Percentiles rank a stretch among this genome's conserved stretches.
These are phyloP conservation scores for Lactarius indigo DNA, from an alignment of 768 basidiomycete genomes.

Conservation along the genomic window DNA sequence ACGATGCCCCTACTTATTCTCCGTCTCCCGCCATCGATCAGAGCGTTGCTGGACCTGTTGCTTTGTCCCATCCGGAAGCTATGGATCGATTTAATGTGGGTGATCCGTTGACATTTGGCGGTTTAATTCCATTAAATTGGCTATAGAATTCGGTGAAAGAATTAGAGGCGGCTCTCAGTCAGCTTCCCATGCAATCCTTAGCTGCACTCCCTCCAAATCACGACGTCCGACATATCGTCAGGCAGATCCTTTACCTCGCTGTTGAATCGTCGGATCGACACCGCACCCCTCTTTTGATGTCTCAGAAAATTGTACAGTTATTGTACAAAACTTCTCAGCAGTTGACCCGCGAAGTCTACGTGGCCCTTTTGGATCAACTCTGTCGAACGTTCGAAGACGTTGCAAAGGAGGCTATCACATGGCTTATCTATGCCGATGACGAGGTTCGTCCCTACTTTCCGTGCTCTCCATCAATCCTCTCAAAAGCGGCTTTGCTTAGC, in stretches of 20 bases:
- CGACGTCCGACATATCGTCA: constrained; percentile 80
- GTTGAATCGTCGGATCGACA: constrained; percentile 74
- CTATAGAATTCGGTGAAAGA: constrained; percentile 50
- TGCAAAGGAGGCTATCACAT: constrained; percentile 93
- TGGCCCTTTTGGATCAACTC: constrained; percentile 80
- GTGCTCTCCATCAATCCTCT: not conserved
- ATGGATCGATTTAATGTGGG: constrained; percentile 85
- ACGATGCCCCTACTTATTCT: constrained; percentile 46
- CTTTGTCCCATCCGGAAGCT: constrained; percentile 70
- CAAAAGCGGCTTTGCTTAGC: constrained; percentile 43
- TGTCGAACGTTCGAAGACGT: constrained; percentile 90
- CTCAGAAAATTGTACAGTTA: constrained; percentile 94
- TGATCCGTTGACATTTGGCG: constrained; percentile 15
- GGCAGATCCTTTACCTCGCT: constrained; percentile 80
- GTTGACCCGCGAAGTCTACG: constrained; percentile 91
- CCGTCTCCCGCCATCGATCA: constrained; percentile 65
- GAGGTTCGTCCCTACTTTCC: constrained; percentile 54
- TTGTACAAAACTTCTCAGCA: constrained; percentile 86
- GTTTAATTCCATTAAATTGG: constrained; percentile 4
- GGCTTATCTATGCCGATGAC: constrained; percentile 96
- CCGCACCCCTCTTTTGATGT: constrained; percentile 86
- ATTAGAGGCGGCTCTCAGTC: constrained; percentile 74
- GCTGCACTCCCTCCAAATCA: constrained; percentile 74
- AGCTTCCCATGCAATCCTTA: constrained; percentile 69
- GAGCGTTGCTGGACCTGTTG: constrained; percentile 36